Evolutionary conservation across 2,329 filamentous ascomycete genomes (phyloP), one percentile per base, ranked within the genome.

Genomic region (Nothophoma quercina): DNA sequence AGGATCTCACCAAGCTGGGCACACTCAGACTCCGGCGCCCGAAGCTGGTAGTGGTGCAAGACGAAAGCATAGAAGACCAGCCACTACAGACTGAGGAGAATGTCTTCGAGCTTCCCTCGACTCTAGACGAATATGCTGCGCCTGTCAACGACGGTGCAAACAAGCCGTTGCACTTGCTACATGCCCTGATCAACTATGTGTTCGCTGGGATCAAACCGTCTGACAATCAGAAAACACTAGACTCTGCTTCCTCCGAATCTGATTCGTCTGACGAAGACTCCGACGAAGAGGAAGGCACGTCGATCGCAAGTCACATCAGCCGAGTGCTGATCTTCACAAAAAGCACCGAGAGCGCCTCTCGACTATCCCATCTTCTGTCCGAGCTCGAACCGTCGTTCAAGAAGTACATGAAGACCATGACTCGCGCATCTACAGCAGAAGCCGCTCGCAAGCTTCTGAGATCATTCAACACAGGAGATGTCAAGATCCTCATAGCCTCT

Each of bases 321-420:
- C 69, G 71, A 5, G 85, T 88, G 9, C 81, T 98, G 28, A 86
- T 98, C 60, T 98, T 98, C 72, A 93, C 92, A 38, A 91, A 91
- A 64, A 96, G 90, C 51, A 96, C 93, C 70, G 92, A 96, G 72
- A 86, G 88, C 15, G 91, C 93, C 1, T 83, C 90, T n/a, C 89
- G 95, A 52, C 83, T 98, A n/a, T 87, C 89, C 1, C 88, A 91
- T 16, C 85, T 98, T 0, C 80, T 98, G 9, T 77, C 80, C 1
- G 78, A 93, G 1, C 79, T 96, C 18, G 80, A 85, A 15, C 86
- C 87, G 0, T 71, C 79, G 0, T 77, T 88, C 26, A 77, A 82
- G 2, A 67, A 78, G 1, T 77, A 82, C 33, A 83, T 90, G 46
- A 86, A 85, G 53, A 91, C 88, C 0, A 83, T 95, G 55, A 90